Evolutionary conservation across 495 filamentous ascomycete genomes (phyloP).

Genomic region (Cladorrhinum samala): DNA sequence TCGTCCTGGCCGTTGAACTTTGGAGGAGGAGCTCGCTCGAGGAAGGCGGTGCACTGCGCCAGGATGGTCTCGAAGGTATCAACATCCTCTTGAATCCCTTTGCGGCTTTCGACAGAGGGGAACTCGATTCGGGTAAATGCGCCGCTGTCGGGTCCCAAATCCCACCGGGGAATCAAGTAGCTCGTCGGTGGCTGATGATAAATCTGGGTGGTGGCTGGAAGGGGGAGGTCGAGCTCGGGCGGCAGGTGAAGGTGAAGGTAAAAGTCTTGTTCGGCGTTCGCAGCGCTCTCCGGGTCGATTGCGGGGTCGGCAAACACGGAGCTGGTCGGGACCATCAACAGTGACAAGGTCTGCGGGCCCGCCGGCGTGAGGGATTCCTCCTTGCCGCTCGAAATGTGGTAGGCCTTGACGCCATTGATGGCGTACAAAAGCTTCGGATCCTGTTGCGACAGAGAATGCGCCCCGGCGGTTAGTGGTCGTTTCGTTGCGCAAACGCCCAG

Average conservation of each 20-base stretch:
- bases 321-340: slow-evolving; percentile 88
- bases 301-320: slow-evolving; percentile 61
- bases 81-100: slow-evolving; percentile 79
- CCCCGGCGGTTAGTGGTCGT: slow-evolving; percentile 5
- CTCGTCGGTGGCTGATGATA: slow-evolving; percentile 84
- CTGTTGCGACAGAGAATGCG: slow-evolving; percentile 19
- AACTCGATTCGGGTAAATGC: slow-evolving; percentile 91
- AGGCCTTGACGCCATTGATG: slow-evolving; percentile 77
- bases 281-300: slow-evolving; percentile 45
- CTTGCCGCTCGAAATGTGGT: slow-evolving; percentile 80
- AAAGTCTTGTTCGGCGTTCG: slow-evolving; percentile 77
- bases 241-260: slow-evolving; percentile 90
- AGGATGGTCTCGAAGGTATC: slow-evolving; percentile 96
- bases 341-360: slow-evolving; percentile 79
- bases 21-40: slow-evolving; percentile 66
- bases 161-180: slow-evolving; percentile 92
- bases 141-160: slow-evolving; percentile 75
- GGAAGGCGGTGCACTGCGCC: slow-evolving; percentile 89
- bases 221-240: slow-evolving; percentile 84
- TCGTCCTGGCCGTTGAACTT: slow-evolving; percentile 17
- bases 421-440: slow-evolving; percentile 80
- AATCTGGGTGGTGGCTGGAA: slow-evolving; percentile 90
- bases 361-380: slow-evolving; percentile 76
- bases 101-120: slow-evolving; percentile 59
- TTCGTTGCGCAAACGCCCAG: not conserved